phyloP scores from a whole-genome alignment of 2,329 filamentous ascomycete genomes.

The Verticillium zaregamsianum region DNA sequence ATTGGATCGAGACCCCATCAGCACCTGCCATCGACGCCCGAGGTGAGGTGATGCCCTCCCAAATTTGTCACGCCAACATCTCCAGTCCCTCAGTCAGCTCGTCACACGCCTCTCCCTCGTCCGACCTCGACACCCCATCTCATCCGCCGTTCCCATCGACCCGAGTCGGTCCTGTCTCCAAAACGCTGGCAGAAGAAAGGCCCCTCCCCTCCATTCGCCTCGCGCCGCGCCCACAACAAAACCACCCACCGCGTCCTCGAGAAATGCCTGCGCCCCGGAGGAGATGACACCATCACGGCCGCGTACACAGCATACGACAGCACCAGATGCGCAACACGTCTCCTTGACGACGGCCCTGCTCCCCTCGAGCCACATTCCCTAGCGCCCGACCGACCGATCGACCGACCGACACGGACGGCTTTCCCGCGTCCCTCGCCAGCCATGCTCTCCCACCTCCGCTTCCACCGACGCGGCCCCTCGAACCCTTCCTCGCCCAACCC shows the following conservation, averaged over 20 bases:
- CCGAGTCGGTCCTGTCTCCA: neutral
- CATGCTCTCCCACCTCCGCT: slow-evolving; percentile 53
- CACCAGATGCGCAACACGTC: neutral
- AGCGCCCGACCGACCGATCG: neutral
- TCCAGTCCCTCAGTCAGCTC: neutral
- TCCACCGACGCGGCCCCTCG: slow-evolving; percentile 53
- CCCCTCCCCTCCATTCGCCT: neutral
- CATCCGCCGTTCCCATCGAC: no score
- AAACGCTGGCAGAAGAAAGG: neutral
- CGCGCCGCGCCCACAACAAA: neutral
- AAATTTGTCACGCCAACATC: neutral
- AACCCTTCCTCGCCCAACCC: slow-evolving; percentile 50
- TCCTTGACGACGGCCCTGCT: neutral
- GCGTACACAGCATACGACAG: neutral
- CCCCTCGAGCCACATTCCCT: neutral
- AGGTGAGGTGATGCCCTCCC: neutral
- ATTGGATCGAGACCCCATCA: neutral
- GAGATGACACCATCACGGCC: neutral
- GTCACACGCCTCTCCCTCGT: neutral
- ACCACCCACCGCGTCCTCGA: neutral
- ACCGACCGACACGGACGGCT: neutral
- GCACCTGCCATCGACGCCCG: neutral
- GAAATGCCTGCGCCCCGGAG: neutral
- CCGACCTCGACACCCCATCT: neutral
- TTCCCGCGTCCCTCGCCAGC: neutral